Conservation (phyloP, 495 filamentous ascomycete genomes). For the Penicillium canescens region DNA sequence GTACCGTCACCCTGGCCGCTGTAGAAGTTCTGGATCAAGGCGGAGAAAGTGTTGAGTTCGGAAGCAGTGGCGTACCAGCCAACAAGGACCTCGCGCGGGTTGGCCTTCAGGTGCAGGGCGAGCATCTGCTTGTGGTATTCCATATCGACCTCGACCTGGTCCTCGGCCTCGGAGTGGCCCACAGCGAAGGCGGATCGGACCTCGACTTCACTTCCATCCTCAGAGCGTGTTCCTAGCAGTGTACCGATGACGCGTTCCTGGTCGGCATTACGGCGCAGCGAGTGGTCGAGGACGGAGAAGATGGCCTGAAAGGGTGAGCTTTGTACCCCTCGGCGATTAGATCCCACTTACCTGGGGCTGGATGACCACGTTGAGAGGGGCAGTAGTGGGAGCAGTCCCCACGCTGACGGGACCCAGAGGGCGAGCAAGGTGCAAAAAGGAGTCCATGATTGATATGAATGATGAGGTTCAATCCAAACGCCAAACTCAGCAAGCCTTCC, state of each 20-base stretch:
- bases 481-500: conserved; percentile 21
- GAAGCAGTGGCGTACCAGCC: conserved; percentile 97
- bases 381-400: conserved; percentile 76
- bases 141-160: conserved; percentile 99
- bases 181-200: conserved; percentile 96
- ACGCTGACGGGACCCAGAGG: conserved; percentile 79
- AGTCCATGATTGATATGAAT: conserved; percentile 68
- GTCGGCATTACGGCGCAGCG: conserved; percentile 82
- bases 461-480: conserved; percentile 7
- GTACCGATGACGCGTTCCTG: conserved; percentile 96
- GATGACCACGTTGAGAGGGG: conserved; percentile 88
- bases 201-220: conserved; percentile 95
- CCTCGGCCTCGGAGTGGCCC: conserved; percentile 94
- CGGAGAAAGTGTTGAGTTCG: conserved; percentile 96
- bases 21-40: conserved; percentile 99
- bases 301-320: conserved; percentile 64
- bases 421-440: conserved; percentile 91
- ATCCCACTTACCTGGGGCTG: conserved; percentile 80
- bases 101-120: conserved; percentile 85
- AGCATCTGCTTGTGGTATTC: conserved; percentile 99
- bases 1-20: conserved; percentile 94
- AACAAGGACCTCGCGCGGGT: conserved; percentile 89
- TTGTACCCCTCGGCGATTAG: conserved; percentile 2
- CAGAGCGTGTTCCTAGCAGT: conserved; percentile 84
- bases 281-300: conserved; percentile 97